Evolutionary conservation across 495 filamentous ascomycete species (phyloP).

Genomic region (Clavariopsis aquatica): DNA sequence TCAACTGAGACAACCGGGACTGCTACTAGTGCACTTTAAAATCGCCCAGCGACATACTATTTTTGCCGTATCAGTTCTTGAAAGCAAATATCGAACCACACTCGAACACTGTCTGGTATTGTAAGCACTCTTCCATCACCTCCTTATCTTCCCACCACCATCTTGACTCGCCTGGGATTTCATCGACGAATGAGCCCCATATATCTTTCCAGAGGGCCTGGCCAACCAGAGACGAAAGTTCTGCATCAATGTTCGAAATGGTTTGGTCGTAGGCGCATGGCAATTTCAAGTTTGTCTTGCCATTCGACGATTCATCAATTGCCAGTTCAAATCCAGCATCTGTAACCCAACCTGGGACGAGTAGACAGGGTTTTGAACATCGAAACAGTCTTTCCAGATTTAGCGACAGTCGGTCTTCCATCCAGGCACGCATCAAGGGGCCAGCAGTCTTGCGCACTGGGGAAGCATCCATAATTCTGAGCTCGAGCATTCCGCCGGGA

Average conservation of each 20-base stretch:
- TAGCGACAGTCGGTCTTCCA: constrained; percentile 36
- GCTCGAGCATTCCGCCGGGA: constrained; percentile 39
- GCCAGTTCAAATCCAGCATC: constrained; percentile 37
- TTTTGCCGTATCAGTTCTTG: constrained; percentile 21
- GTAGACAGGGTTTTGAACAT: constrained; percentile 36
- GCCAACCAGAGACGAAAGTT: constrained; percentile 36
- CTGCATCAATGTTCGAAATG: constrained; percentile 22
- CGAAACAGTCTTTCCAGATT: constrained; percentile 39
- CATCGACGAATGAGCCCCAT: constrained; percentile 39
- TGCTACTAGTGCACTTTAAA: too few species aligned
- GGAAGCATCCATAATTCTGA: constrained; percentile 39
- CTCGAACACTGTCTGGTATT: constrained; percentile 36
- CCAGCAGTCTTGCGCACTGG: constrained; percentile 37
- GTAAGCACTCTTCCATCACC: constrained; percentile 33
- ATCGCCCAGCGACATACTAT: background rate
- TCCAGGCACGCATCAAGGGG: constrained; percentile 37
- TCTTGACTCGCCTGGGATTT: constrained; percentile 25
- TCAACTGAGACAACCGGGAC: too few species aligned
- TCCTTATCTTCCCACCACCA: constrained; percentile 41
- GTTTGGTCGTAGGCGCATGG: constrained; percentile 16
- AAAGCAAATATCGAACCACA: constrained; percentile 34
- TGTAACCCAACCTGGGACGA: constrained; percentile 36
- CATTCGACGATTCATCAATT: background rate
- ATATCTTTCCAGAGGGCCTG: constrained; percentile 41
- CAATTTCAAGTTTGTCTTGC: constrained; percentile 21